Evolutionary conservation across 345 rosid genomes (phyloP), one percentile per base, ranked within the genome.

Genomic region (Erysimum cheiranthoides): DNA sequence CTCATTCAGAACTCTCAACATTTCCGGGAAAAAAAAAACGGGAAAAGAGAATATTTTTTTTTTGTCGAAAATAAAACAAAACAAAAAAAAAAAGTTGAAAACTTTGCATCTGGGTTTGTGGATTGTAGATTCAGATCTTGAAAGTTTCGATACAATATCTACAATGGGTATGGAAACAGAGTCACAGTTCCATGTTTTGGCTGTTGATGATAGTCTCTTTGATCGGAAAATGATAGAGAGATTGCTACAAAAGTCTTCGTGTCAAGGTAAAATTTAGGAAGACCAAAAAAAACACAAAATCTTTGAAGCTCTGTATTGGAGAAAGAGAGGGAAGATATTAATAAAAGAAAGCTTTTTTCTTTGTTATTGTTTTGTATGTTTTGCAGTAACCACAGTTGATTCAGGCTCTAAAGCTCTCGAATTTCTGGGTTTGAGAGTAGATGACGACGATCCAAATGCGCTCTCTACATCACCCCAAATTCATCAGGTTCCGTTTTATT

Each of bases 361-460:
- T 3, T n/a, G 16, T 36, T 60, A 5, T 39, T 57, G 47, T 34
- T 69, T n/a, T n/a, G n/a, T n/a, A n/a, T n/a, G n/a, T 58, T n/a
- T 28, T 59, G 39, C 87, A 90, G 98, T 92, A 14, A 92, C 97
- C 0, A 92, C 87, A 7, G 98, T 92, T 61, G 97, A 94, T 72
- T 94, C 97, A 49, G 98, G 88, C 30, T 91, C 85, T 6, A 90
- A 92, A 76, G 96, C 98, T 32, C 82, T 94, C 67, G 96, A 94
- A 49, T 84, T 90, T 68, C 84, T 94, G 68, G 97, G 97, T 18
- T 73, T 89, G 76, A 81, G 78, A 5, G 67, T 75, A 56, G 78
- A 8, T 36, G 10, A 81, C 3, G 52, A 61, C n/a, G n/a, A n/a
- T n/a, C n/a, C n/a, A 70, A 81, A 62, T 16, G 57, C 70, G 2